Base-by-base conservation (phyloP, 2,329 filamentous ascomycete genomes). In the Tolypocladium nubicola region DNA sequence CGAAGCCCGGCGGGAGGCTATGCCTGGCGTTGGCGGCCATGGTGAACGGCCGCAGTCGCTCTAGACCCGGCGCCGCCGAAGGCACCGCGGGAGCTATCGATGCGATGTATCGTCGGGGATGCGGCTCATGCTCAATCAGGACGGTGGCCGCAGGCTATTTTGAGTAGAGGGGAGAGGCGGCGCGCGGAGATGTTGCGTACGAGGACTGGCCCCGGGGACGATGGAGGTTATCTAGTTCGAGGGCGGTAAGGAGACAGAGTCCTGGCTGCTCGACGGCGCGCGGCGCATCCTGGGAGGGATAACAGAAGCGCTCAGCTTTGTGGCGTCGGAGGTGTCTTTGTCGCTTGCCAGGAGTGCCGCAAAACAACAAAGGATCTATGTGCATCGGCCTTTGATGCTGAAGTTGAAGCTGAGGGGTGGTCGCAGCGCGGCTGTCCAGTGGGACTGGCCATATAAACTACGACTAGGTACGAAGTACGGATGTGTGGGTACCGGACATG, bases 11-110 rank as follows among this genome's bases (percentile, higher is more conserved):
- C 52, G 69, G 64, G 57, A 67, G 64, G 54, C 63, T 65, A 58
- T 67, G 63, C 60, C 64, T 64, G 57, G 65, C 63, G 63, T 69
- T 64, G 59, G 62, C 61, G 58, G 70, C 70, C 64, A 72, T 67
- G 58, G 65, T 61, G 61, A 64, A 64, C 53, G 61, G 58, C 64
- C 62, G 52, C 61, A 61, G 56, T 65, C 64, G 61, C 58, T 56
- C 47, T 21, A 21, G 47, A 52, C 47, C 30, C 47, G 30, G 47
- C 47, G 47, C 47, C 47, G 47, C 30, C 57, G 60, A 45, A 53
- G 37, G 14, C 26, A n/a, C 23, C 39, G 53, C 26, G 26, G 39
- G 14, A 40, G 41, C 41, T 54, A 33, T 56, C 55, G 47, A 26
- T 40, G 52, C 52, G 19, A 40, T 53, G 38, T 53, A 14, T 53